Base-by-base conservation (phyloP, 1,284 basidiomycete species). In the Ceraceosorus bombacis region DNA sequence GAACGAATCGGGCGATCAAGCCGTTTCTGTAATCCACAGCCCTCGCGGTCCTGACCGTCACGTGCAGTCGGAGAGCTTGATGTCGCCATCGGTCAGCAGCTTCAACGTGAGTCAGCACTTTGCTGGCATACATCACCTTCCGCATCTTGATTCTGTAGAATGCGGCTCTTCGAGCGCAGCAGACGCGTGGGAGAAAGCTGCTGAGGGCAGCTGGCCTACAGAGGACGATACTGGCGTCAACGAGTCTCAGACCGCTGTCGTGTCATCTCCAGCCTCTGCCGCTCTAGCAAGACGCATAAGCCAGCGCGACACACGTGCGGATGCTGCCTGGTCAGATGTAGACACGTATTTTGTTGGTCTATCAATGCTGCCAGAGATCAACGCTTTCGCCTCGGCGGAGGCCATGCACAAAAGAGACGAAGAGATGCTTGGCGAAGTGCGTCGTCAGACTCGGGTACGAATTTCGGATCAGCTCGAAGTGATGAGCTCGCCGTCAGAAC, bases 1-100 rank as follows among this genome's bases (percentile, higher is more conserved):
- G 5, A 7, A 38, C 13, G 13, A 40, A 12, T 9, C 39, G 9
- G 56, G 57, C 54, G 61, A 61, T 15, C 53, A 58, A 4, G 58
- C 59, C 39, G 51, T 59, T 13, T 60, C 59, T 2, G 54, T 70
- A 27, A 46, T 66, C 41, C 65, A 69, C 50, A 55, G 61, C 51
- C 62, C 52, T 13, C 37, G 38, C 5, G 37, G 43, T 17, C 38
- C 27, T 15, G 36, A 7, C 27, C 53, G 15, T 27, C 15, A 6
- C 27, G 27, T 27, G 27, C 27, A 27, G 27, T 27, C 27, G 36
- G 51, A 52, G 36, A 52, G 27, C 27, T 13, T 10, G n/a, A 52
- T 38, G 27, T 17, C 51, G 51, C 17, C 27, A 27, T 4, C 51
- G 51, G 36, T 10, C 36, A 52, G 9, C 17, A 52, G 9, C 51